phyloP scores from a whole-genome alignment of 805 yeast genomes.

The Ogataea angusta region DNA sequence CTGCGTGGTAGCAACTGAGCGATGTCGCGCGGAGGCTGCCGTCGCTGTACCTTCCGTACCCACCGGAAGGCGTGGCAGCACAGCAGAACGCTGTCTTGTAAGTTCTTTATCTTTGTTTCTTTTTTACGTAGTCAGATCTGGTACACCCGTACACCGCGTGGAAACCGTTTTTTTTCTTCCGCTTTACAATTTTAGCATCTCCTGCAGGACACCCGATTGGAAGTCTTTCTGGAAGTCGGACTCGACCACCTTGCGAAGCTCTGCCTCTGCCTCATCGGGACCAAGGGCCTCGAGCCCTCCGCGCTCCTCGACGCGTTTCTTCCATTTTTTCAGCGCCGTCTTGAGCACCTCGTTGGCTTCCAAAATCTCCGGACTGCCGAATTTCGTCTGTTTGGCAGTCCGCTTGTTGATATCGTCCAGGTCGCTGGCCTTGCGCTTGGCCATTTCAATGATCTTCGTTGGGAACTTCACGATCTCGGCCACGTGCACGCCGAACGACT shows the following conservation, averaged over 20 bases:
- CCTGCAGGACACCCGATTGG: conserved; percentile 20
- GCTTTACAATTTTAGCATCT: conserved; percentile 21
- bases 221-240: conserved; percentile 21
- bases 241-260: conserved; percentile 36
- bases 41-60: too few relatives aligned
- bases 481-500: conserved; percentile 96
- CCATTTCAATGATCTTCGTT: conserved; percentile 85
- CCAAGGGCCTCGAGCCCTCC: conserved; percentile 41
- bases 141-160: conserved; percentile 4
- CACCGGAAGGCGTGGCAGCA: neutral
- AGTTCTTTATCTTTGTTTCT: conserved; percentile 10
- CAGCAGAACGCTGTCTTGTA: neutral
- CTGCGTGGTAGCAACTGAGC: neutral
- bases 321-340: conserved; percentile 53
- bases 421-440: conserved; percentile 89
- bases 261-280: conserved; percentile 38
- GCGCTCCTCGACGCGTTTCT: conserved; percentile 41
- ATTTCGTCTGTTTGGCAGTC: conserved; percentile 47
- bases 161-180: neutral
- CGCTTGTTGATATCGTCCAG: conserved; percentile 52
- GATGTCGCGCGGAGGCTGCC: too few relatives aligned
- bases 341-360: conserved; percentile 55
- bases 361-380: conserved; percentile 48
- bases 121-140: conserved; percentile 2
- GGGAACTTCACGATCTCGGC: conserved; percentile 96